Base-by-base conservation (phyloP, 306 rosid species). In the Begonia fuchsioides region DNA sequence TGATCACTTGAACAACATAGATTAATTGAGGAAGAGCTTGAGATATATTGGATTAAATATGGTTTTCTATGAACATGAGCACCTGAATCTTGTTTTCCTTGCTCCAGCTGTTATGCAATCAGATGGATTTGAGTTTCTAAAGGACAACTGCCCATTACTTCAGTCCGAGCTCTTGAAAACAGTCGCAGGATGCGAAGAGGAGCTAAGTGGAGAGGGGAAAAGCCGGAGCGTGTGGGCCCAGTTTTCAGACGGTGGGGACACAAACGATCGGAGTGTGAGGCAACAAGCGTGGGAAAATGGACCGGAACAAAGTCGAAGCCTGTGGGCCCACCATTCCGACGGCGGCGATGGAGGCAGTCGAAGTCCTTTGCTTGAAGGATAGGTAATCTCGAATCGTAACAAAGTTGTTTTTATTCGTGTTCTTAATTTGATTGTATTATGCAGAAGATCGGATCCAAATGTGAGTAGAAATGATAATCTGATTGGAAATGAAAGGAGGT, bases 101-200 rank as follows among this genome's bases (percentile, higher is more conserved):
- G 46, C 38, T 62, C 69, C 82, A 90, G 97, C 94, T n/a, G 97
- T 90, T 52, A 90, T 90, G 97, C 87, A 80, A 66, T 76, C 94
- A 6, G 95, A 90, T 54, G 95, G 97, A 39, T 90, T 81, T 55
- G 87, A 84, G 72, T 80, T 76, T 57, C 93, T 90, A 38, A 90
- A 80, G 82, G 97, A 90, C 44, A 65, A 72, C 68, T 84, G 94
- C 32, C 95, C 97, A 2, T 58, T 80, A 64, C 72, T 84, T 58
- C 97, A 90, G 76, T 90, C 97, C 5, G 97, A 90, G 66, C 80
- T 90, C 44, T 69, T 90, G 38, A 90, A 90, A 77, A 85, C 83
- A 6, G 94, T 90, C 47, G 97, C 97, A 3, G 95, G 95, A 38
- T 73, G 83, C 0, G 97, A 81, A 43, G 97, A 81, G 65, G 97